Percentiles rank a stretch among this genome's conserved stretches.
These are phyloP conservation scores for Hirsutella minnesotensis DNA, from an alignment of 2,329 filamentous ascomycete genomes.

Conservation along the genomic window DNA sequence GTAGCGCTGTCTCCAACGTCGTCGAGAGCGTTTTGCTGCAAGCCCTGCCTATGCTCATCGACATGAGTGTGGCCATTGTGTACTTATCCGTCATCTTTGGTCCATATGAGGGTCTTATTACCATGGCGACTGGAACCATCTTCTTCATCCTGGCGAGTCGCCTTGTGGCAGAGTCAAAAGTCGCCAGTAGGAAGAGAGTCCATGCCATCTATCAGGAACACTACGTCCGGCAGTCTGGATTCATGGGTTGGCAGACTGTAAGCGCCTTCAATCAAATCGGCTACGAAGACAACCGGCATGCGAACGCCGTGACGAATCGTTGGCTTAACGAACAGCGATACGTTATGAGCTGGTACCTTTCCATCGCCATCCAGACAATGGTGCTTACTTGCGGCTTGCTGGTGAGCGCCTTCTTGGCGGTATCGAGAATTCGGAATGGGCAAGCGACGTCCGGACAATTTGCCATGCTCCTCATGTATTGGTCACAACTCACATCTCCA, in stretches of 20 bases:
- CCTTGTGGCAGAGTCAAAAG: slow-evolving; percentile 38
- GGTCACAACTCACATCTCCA: slow-evolving; percentile 59
- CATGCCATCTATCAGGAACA: slow-evolving; percentile 43
- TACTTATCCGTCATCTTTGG: slow-evolving; percentile 49
- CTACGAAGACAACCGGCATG: slow-evolving; percentile 43
- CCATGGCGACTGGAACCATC: slow-evolving; percentile 42
- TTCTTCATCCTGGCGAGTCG: slow-evolving; percentile 42
- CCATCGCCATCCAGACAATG: slow-evolving; percentile 44
- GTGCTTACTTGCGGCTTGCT: slow-evolving; percentile 59
- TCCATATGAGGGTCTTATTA: slow-evolving; percentile 51
- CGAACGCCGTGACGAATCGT: slow-evolving; percentile 32
- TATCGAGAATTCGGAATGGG: slow-evolving; percentile 54
- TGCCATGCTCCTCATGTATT: slow-evolving; percentile 60
- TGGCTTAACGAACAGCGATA: slow-evolving; percentile 26
- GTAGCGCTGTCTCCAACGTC: slow-evolving; percentile 39
- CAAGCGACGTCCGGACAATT: slow-evolving; percentile 54
- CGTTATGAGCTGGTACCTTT: slow-evolving; percentile 33
- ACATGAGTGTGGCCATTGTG: slow-evolving; percentile 45
- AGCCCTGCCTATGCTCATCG: slow-evolving; percentile 47
- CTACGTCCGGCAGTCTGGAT: slow-evolving; percentile 41
- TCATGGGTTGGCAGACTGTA: slow-evolving; percentile 48
- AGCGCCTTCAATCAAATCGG: slow-evolving; percentile 47
- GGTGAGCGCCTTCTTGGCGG: slow-evolving; percentile 46
- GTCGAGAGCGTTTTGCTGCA: slow-evolving; percentile 47
- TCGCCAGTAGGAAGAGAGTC: slow-evolving; percentile 36